Evolutionary conservation across 495 filamentous ascomycete species (phyloP).

Genomic region (Penicillium lagena): DNA sequence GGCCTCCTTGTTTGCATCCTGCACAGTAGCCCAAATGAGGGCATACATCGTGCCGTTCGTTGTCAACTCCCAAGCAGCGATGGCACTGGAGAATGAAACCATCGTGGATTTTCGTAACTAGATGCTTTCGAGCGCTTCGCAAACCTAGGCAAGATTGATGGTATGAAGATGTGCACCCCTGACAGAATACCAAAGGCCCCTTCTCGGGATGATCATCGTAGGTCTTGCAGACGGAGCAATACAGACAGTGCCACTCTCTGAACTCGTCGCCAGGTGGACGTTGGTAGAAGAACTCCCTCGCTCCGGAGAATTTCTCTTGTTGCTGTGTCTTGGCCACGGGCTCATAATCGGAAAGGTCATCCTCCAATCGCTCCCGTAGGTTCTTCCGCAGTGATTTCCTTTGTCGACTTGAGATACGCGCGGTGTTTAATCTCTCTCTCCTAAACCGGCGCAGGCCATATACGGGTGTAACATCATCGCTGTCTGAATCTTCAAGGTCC

Average conservation of each 20-base stretch:
- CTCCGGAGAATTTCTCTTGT: too few relatives aligned
- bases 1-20: constrained; percentile 53
- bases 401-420: constrained; percentile 22
- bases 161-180: too few relatives aligned
- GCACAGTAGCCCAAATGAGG: constrained; percentile 69
- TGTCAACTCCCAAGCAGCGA: constrained; percentile 64
- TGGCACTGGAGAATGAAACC: constrained; percentile 51
- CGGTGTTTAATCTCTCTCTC: constrained; percentile 8
- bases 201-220: too few relatives aligned
- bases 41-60: constrained; percentile 58
- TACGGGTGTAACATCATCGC: neutral
- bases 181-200: too few relatives aligned
- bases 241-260: too few relatives aligned
- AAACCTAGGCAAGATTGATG: too few relatives aligned
- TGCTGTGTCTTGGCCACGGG: too few relatives aligned
- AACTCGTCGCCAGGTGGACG: too few relatives aligned
- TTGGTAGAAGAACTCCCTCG: too few relatives aligned
- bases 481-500: neutral
- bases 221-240: too few relatives aligned
- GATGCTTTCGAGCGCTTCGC: too few relatives aligned
- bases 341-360: constrained; percentile 54
- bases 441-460: constrained; percentile 8
- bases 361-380: constrained; percentile 61
- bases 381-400: constrained; percentile 32
- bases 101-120: too few relatives aligned